Evolutionary conservation across 192 early-diverging fungal species (phyloP).

Genomic region (Coemansia sp.): DNA sequence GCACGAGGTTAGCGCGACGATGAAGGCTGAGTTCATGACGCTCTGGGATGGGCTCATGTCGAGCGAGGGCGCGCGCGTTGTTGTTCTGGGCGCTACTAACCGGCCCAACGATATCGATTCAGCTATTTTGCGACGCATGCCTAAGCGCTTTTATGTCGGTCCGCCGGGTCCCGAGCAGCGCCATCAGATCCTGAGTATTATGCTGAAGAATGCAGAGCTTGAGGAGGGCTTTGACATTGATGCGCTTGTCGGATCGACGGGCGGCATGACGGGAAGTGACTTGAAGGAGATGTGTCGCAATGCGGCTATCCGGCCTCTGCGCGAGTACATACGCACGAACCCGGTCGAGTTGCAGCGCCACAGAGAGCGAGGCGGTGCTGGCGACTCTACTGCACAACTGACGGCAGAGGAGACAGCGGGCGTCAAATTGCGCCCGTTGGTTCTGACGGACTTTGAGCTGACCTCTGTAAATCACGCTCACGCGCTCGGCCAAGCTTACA

Average conservation of each 20-base stretch:
- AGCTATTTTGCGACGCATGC: slow-evolving; percentile 97
- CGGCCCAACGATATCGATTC: slow-evolving; percentile 97
- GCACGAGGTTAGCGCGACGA: slow-evolving; percentile 97
- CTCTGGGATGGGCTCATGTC: slow-evolving; percentile 96
- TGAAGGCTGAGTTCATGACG: slow-evolving; percentile 99
- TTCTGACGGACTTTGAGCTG: slow-evolving; percentile 42
- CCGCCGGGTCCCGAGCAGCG: slow-evolving; percentile 87
- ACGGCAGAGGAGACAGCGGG: neutral
- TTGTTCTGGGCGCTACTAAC: slow-evolving; percentile 95
- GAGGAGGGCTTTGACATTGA: slow-evolving; percentile 70
- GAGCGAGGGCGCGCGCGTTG: slow-evolving; percentile 53
- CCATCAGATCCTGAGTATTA: slow-evolving; percentile 77
- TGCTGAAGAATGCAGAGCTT: slow-evolving; percentile 75
- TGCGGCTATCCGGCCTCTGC: slow-evolving; percentile 94
- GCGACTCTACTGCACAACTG: neutral
- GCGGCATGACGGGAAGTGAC: slow-evolving; percentile 90
- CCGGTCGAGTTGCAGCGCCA: slow-evolving; percentile 43
- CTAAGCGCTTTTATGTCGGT: slow-evolving; percentile 87
- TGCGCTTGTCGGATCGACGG: slow-evolving; percentile 72
- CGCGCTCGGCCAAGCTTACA: slow-evolving; percentile 45
- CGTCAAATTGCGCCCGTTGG: slow-evolving; percentile 38
- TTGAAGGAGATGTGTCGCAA: slow-evolving; percentile 97
- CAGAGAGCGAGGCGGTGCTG: slow-evolving; percentile 12
- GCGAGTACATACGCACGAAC: slow-evolving; percentile 75
- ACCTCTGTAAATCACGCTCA: slow-evolving; percentile 26